phyloP scores from a whole-genome alignment of 1,139 yeast genomes.

The Kodamaea suecica region DNA sequence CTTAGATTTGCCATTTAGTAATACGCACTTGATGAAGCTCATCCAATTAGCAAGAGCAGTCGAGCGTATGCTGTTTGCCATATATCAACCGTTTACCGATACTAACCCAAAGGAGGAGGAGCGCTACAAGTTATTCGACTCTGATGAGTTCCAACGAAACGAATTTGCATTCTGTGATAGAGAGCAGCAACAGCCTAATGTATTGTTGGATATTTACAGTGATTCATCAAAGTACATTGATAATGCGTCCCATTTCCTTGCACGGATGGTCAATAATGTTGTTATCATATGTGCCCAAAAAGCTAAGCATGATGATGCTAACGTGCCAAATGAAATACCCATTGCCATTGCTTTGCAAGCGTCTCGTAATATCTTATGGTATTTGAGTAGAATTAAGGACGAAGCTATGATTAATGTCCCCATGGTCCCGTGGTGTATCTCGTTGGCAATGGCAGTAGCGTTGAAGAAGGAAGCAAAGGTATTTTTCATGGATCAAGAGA shows the following conservation, averaged over 20 bases:
- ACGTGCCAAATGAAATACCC: constrained; percentile 23
- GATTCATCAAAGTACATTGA: constrained; percentile 14
- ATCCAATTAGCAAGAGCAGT: constrained; percentile 27
- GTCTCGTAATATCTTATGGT: constrained; percentile 27
- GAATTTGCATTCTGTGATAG: constrained; percentile 28
- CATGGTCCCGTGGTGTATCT: constrained; percentile 27
- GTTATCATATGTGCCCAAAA: constrained; percentile 28
- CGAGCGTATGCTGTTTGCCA: constrained; percentile 29
- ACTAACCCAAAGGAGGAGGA: constrained; percentile 12
- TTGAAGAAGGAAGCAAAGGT: constrained; percentile 16
- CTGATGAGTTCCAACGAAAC: constrained; percentile 24
- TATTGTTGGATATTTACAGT: constrained; percentile 1
- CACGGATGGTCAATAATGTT: constrained; percentile 27
- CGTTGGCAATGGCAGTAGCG: constrained; percentile 21
- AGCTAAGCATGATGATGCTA: constrained; percentile 25
- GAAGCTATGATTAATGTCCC: constrained; percentile 26
- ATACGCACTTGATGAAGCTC: constrained; percentile 24
- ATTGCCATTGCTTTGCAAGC: constrained; percentile 23
- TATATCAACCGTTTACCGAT: constrained; percentile 30
- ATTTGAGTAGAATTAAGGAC: constrained; percentile 19
- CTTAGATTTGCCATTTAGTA: constrained; percentile 24
- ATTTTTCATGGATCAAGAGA: constrained; percentile 6
- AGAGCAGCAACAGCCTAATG: constrained; percentile 14
- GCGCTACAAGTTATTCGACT: constrained; percentile 20
- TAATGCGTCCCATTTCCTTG: constrained; percentile 23